Percentiles rank a stretch among this genome's conserved stretches.
phyloP scores from a whole-genome alignment of 805 yeast species.

The Starmera caribaea region DNA sequence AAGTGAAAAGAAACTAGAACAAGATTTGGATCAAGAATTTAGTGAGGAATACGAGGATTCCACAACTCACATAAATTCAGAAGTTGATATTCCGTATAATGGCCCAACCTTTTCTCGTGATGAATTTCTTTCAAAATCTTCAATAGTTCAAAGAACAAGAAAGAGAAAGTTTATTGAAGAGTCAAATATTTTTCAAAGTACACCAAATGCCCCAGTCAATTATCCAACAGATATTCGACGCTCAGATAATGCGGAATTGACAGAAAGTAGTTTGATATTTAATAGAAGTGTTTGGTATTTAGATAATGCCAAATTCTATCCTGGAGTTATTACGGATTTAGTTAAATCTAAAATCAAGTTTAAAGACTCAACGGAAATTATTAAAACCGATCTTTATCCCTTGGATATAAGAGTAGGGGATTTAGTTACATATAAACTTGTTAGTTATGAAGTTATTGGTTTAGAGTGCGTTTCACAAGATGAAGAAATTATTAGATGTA shows the following conservation, averaged over 20 bases:
- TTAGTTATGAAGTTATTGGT: conserved; percentile 36
- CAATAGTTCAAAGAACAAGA: no score
- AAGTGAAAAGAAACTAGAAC: no score
- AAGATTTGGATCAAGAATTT: no score
- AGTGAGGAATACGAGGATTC: no score
- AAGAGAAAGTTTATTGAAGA: no score
- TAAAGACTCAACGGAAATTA: conserved; percentile 25
- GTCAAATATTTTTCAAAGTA: background rate
- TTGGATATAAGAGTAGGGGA: conserved; percentile 55
- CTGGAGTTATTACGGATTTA: conserved; percentile 31
- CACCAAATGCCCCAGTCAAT: background rate
- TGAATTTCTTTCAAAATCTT: no score
- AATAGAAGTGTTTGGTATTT: conserved; percentile 44
- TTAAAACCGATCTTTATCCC: conserved; percentile 18
- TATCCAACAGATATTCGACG: conserved; percentile 3
- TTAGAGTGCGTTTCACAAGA: conserved; percentile 21
- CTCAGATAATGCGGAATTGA: conserved; percentile 8
- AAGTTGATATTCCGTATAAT: no score
- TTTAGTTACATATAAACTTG: conserved; percentile 26
- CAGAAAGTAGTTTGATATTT: conserved; percentile 20
- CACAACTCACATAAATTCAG: no score
- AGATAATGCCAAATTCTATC: conserved; percentile 37
- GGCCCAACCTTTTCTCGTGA: no score
- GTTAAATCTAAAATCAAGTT: conserved; percentile 24
- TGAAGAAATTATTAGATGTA: conserved; percentile 33